Percentiles rank a stretch among this genome's conserved stretches.
phyloP scores from a whole-genome alignment of 352 stramenopile species.

The Blastocystis sp. region DNA sequence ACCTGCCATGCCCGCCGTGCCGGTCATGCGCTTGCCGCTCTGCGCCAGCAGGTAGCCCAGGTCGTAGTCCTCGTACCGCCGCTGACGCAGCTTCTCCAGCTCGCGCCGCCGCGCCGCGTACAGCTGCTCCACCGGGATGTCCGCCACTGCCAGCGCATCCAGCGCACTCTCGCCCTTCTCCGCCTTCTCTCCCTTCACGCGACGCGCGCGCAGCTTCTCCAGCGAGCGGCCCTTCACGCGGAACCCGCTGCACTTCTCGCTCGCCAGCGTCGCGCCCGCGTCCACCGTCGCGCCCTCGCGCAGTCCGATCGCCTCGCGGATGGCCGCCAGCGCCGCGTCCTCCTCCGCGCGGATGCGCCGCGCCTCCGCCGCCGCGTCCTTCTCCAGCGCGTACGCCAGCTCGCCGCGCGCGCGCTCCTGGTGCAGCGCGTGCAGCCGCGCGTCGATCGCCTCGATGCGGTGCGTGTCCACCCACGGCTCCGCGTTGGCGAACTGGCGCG shows the following conservation, averaged over 20 bases:
- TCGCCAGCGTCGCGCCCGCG: background rate
- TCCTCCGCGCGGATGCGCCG: constrained; percentile 1
- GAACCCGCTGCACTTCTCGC: background rate
- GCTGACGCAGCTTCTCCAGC: background rate
- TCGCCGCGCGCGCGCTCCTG: background rate
- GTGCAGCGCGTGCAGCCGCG: constrained; percentile 26
- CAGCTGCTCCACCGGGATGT: constrained; percentile 30
- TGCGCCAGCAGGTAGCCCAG: background rate
- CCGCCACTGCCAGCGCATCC: background rate
- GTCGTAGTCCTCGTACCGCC: constrained; percentile 22
- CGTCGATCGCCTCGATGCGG: constrained; percentile 45
- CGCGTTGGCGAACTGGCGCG: background rate
- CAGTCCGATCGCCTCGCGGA: background rate
- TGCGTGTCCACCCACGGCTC: constrained; percentile 44
- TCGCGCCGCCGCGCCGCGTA: background rate
- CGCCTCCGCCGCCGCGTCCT: constrained; percentile 34
- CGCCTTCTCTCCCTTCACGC: background rate
- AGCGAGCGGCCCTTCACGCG: background rate
- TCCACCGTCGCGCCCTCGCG: background rate
- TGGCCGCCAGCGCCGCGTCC: background rate
- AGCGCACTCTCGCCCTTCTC: background rate
- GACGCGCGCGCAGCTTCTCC: background rate
- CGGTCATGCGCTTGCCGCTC: constrained; percentile 6
- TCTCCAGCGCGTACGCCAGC: constrained; percentile 20
- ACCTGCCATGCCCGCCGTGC: background rate